phyloP scores from a whole-genome alignment of 179 eudicot genomes.

The Monotropa hypopitys region DNA sequence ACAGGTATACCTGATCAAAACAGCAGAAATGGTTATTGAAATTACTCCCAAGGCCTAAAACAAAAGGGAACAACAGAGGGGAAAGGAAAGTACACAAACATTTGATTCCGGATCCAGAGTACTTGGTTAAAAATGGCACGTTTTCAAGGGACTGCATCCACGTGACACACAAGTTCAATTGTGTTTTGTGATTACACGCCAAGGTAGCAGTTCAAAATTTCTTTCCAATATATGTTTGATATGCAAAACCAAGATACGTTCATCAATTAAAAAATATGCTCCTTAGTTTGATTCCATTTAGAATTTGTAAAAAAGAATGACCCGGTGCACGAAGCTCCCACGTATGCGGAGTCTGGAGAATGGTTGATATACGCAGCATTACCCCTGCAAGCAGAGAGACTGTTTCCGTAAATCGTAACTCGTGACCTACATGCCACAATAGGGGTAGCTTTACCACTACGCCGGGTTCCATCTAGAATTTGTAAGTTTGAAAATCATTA shows the following conservation, averaged over 20 bases:
- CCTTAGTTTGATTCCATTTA: neutral
- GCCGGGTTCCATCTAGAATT: neutral
- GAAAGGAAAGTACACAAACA: slow-evolving; percentile 4
- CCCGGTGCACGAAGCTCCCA: too few relatives aligned
- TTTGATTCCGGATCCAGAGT: neutral
- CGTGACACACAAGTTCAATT: neutral
- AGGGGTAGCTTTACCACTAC: too few relatives aligned
- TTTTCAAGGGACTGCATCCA: neutral
- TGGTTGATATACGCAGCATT: too few relatives aligned
- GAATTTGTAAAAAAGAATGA: too few relatives aligned
- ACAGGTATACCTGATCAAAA: slow-evolving; percentile 57
- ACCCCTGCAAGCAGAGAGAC: too few relatives aligned
- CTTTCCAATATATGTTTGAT: neutral
- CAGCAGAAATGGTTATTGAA: neutral
- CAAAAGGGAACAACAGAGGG: neutral
- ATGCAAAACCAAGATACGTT: neutral
- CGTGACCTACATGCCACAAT: too few relatives aligned
- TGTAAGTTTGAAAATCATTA: neutral
- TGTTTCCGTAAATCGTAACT: too few relatives aligned
- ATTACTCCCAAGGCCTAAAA: neutral
- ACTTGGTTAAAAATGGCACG: neutral
- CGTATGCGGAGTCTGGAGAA: too few relatives aligned
- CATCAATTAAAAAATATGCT: neutral
- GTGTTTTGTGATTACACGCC: neutral
- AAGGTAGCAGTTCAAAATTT: neutral